Evolutionary conservation across 2,329 filamentous ascomycete species (phyloP).

Genomic region (Helotiales sp.): DNA sequence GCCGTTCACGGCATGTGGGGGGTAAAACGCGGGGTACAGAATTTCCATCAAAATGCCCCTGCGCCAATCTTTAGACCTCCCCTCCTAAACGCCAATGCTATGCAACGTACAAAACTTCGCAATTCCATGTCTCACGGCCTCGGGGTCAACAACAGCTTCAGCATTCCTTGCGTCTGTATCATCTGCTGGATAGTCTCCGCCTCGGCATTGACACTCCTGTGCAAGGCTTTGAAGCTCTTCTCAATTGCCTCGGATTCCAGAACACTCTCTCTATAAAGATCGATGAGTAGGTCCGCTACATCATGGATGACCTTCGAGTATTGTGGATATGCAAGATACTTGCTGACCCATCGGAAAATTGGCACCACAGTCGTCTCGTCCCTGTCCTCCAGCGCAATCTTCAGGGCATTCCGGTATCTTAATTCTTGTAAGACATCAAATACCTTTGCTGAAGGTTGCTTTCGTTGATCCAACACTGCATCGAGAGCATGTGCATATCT

Average conservation of each 20-base stretch:
- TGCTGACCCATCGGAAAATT: slow-evolving; percentile 81
- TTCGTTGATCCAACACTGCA: slow-evolving; percentile 64
- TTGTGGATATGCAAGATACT: slow-evolving; percentile 80
- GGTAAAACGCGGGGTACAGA: slow-evolving; percentile 4
- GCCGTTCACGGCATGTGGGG: slow-evolving; percentile 10
- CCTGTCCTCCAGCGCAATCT: slow-evolving; percentile 77
- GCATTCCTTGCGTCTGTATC: slow-evolving; percentile 82
- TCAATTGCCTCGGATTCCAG: slow-evolving; percentile 76
- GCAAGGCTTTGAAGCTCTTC: slow-evolving; percentile 69
- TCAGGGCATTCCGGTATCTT: slow-evolving; percentile 84
- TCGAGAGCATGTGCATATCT: slow-evolving; percentile 81
- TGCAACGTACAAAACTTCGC: slow-evolving; percentile 40
- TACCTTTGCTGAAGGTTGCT: slow-evolving; percentile 62
- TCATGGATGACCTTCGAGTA: slow-evolving; percentile 84
- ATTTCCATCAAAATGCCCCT: neutral
- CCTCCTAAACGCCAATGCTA: slow-evolving; percentile 49
- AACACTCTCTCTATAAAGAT: slow-evolving; percentile 84
- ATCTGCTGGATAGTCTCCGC: slow-evolving; percentile 85
- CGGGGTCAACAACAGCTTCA: slow-evolving; percentile 73
- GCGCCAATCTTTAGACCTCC: neutral
- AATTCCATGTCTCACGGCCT: slow-evolving; percentile 35
- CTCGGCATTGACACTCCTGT: slow-evolving; percentile 73
- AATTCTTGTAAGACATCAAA: slow-evolving; percentile 84
- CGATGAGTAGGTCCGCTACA: slow-evolving; percentile 79
- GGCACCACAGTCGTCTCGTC: slow-evolving; percentile 84